Evolutionary conservation across 345 rosid species (phyloP).

Genomic region (Trapa bicornis): DNA sequence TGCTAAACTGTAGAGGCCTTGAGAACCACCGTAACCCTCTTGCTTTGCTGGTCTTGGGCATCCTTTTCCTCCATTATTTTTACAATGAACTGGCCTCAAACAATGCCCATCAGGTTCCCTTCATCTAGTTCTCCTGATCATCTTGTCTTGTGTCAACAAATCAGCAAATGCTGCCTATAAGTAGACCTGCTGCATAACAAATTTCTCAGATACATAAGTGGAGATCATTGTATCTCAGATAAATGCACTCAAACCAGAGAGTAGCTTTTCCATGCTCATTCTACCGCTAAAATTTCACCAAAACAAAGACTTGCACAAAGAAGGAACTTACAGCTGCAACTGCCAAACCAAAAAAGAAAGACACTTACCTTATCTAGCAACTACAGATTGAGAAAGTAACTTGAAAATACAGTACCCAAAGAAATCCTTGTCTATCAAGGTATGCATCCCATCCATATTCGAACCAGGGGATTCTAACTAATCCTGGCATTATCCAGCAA

Average conservation of each 20-base stretch:
- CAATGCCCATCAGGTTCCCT: background rate
- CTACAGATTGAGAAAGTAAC: background rate
- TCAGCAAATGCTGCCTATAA: background rate
- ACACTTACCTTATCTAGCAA: background rate
- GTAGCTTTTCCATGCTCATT: background rate
- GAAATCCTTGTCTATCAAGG: too few relatives aligned
- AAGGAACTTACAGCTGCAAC: background rate
- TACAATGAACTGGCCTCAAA: background rate
- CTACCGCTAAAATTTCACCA: background rate
- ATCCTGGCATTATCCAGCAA: background rate
- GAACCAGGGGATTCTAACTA: too few relatives aligned
- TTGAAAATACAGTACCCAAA: too few relatives aligned
- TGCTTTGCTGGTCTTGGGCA: background rate
- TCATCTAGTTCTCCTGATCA: background rate
- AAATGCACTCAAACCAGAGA: background rate
- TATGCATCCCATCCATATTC: too few relatives aligned
- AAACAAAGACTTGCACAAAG: background rate
- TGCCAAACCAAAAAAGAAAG: too few relatives aligned
- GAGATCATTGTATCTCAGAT: background rate
- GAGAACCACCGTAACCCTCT: background rate
- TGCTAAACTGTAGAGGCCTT: background rate
- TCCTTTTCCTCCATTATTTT: background rate
- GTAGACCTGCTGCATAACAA: background rate
- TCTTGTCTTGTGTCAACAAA: background rate
- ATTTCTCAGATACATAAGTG: background rate